Base-by-base conservation (phyloP, 371 early-diverging fungal species). In the Mucor lusitanicus region DNA sequence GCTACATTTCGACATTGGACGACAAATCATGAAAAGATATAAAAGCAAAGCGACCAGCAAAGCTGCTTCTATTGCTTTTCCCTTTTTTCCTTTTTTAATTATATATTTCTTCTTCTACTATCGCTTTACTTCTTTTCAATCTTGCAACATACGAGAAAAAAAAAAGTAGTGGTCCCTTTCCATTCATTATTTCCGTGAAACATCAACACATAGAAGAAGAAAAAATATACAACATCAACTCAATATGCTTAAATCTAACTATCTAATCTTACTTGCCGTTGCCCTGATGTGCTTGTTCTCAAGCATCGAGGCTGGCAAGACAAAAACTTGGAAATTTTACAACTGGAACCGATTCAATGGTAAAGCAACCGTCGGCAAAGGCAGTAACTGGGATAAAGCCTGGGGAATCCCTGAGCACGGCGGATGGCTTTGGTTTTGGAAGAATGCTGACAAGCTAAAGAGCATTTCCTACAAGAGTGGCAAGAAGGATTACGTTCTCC, bases 341-440 rank as follows among this genome's bases (percentile, higher is more conserved):
- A 65, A 73, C 27, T 73, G 69, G 69, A 73, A 73, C 37, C 62
- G 63, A 13, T 73, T 48, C 37, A 37, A 37, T 23, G 50, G 54
- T 44, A 61, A 62, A 44, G 59, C 59, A 2, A 63, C 66, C 15
- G 66, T 69, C 13, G 73, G 69, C 17, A 39, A 25, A 25, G 63
- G 40, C 25, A 56, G 54, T 25, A 13, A 39, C 33, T 69, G 65
- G 69, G 68, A 59, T n/a, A 35, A 27, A 11, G 21, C 48, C 8
- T 73, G 69, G 69, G 63, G 66, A 3, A 69, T 73, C 23, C 55
- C 66, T 39, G n/a, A 62, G 17, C 66, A 69, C 27, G 37, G 50
- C 35, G 73, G 73, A 3, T 73, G 73, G 73, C 69, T 63, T 21
- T 73, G 73, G 73, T 39, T 40, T 5, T 73, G 69, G 69, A 63